phyloP scores from a whole-genome alignment of 1,139 yeast genomes.

The Hemisphaericaspora subhashii region DNA sequence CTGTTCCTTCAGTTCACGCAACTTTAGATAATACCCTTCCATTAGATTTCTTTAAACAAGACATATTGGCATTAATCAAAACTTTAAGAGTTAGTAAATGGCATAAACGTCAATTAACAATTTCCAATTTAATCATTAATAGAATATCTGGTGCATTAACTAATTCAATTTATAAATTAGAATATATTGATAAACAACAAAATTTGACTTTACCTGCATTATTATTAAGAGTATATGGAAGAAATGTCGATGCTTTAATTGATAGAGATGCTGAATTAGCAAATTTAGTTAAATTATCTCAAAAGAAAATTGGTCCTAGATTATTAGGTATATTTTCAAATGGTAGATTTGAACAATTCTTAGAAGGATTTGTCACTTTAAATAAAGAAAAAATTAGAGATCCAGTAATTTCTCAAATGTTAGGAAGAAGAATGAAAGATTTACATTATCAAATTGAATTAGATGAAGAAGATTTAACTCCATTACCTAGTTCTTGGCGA shows the following conservation, averaged over 20 bases:
- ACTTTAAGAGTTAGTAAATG: conserved; percentile 73
- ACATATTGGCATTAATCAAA: conserved; percentile 65
- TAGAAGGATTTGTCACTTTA: conserved; percentile 77
- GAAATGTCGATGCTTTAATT: conserved; percentile 80
- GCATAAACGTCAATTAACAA: conserved; percentile 50
- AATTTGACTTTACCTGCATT: conserved; percentile 42
- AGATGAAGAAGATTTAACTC: conserved; percentile 43
- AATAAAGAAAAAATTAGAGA: conserved; percentile 72
- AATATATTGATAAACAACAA: conserved; percentile 33
- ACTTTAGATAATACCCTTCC: conserved; percentile 74
- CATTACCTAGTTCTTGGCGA: conserved; percentile 63
- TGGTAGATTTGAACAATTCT: conserved; percentile 90
- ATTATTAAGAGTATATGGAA: conserved; percentile 85
- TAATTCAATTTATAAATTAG: conserved; percentile 77
- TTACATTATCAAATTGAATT: conserved; percentile 80
- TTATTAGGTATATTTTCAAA: conserved; percentile 84
- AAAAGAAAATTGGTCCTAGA: conserved; percentile 82
- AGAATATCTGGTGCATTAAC: conserved; percentile 93
- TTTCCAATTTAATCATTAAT: conserved; percentile 46
- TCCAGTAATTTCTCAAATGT: conserved; percentile 74
- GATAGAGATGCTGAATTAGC: conserved; percentile 82
- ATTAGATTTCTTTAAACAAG: conserved; percentile 79
- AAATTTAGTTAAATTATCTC: conserved; percentile 69
- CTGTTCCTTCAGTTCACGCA: conserved; percentile 42
- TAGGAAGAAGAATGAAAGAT: conserved; percentile 96